Percentiles rank a stretch among this genome's conserved stretches.
These are phyloP conservation scores for Toxoplasma gondii DNA, from an alignment of 169 alveolate species.

Conservation along the genomic window DNA sequence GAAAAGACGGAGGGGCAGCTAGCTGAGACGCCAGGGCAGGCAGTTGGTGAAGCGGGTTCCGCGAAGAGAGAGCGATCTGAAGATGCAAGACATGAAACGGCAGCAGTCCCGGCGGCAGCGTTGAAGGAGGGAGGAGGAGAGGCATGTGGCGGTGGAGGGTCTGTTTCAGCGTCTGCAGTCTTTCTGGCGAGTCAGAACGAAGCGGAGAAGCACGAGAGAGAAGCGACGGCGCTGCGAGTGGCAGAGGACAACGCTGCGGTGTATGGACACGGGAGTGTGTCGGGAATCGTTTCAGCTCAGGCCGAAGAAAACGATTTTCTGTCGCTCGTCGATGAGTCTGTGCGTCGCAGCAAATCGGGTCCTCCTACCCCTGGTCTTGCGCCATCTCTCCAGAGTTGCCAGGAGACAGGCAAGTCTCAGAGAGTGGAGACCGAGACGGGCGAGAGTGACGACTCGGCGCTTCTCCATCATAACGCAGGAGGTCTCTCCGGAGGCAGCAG, in stretches of 20 bases:
- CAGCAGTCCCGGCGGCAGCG: not conserved
- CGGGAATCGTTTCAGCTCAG: too few relatives aligned
- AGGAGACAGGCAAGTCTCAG: not conserved
- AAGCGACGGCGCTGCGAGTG: not conserved
- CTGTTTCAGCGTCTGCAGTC: not conserved
- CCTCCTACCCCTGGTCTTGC: not conserved
- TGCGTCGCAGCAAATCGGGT: not conserved
- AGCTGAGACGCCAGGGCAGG: not conserved
- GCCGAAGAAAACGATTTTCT: too few relatives aligned
- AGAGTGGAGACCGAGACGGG: not conserved
- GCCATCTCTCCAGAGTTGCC: not conserved
- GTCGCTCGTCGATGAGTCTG: not conserved
- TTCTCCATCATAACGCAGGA: not conserved
- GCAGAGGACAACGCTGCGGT: slow-evolving; percentile 1
- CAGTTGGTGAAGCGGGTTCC: not conserved
- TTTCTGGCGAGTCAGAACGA: not conserved
- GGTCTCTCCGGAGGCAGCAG: not conserved
- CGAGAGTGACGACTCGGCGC: not conserved
- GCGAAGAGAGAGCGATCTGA: not conserved
- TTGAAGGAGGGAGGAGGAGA: not conserved
- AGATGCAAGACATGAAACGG: not conserved
- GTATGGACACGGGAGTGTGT: not conserved
- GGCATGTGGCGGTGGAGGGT: not conserved
- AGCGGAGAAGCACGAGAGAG: not conserved
- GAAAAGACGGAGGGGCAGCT: not conserved